Base-by-base conservation (phyloP, 2,329 filamentous ascomycete species). In the Metarhizium brunneum region DNA sequence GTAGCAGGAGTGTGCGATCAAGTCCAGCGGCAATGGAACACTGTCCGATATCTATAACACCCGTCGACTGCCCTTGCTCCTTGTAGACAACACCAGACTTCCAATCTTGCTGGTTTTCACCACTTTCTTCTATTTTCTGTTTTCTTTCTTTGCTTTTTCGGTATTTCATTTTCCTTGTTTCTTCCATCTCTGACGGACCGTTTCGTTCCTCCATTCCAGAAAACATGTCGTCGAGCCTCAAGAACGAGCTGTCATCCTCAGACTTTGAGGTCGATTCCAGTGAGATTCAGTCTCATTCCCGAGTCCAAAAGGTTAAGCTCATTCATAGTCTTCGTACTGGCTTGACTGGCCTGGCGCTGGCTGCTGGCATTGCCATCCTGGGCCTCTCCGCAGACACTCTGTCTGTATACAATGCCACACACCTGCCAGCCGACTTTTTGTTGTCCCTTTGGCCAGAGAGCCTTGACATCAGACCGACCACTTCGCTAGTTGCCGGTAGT, bases 381-480 rank as follows among this genome's bases (percentile, higher is more conserved):
- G 81, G 77, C 30, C 73, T 82, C 11, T 75, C 81, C 3, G 79
- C 73, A 60, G 74, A 84, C 64, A 73, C 79, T 6, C 68, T 85
- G 47, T 66, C 73, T 35, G 76, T 81, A 42, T 85, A 83, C 69
- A 73, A 81, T 60, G 68, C 69, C 32, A 85, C 83, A 2, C 73
- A 77, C 55, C 65, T 80, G 16, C 62, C 77, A 1, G 64, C 65
- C 18, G 72, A 76, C 49, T 79, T 73, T 62, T 62, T 77, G 25
- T 72, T 85, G 18, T 72, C 81, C 1, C 64, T 85, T 51, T 86
- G 83, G 83, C 83, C 83, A 0, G 67, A 72, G 14, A 68, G 76
- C 35, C 81, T 85, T 63, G 76, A 85, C 64, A 64, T 82, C 38
- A 73, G 79, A 50, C 82, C 82, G 2, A 81, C 79, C 3, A 68